Base-by-base conservation (phyloP, 2,329 filamentous ascomycete species). In the Juglanconis oblonga region DNA sequence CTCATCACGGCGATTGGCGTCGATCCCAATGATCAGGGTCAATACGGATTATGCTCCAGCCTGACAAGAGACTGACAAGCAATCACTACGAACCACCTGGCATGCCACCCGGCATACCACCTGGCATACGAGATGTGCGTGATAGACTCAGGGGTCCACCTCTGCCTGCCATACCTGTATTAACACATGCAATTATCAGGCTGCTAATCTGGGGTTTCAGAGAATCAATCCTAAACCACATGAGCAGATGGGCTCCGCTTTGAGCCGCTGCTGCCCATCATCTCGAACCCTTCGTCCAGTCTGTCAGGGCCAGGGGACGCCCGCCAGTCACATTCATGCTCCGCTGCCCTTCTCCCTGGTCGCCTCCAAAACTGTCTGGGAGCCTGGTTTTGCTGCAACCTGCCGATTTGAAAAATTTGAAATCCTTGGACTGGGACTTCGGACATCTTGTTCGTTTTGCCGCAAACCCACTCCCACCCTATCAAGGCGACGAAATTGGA, bases 171-270 rank as follows among this genome's bases (percentile, higher is more conserved):
- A 24, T 24, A 24, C 17, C 17, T 24, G 17, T 24, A 24, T 24
- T 24, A 24, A 10, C 31, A 42, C 38, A 54, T 55, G 36, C 52
- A 55, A 55, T 32, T 47, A 52, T 52, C 31, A 52, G 47, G 35
- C 24, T 29, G n/a, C 36, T 55, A 51, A 32, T 24, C n/a, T 29
- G 52, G 33, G 7, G 11, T 38, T 54, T 51, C 36, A 38, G 7
- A 33, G 32, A 29, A 57, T 57, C 55, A 52, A 57, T 57, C 48
- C 55, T 48, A 57, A 57, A 57, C 55, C 42, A 57, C 36, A 29
- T 17, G 42, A 4, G 42, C 42, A 57, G 31, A 29, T 17, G 42
- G 9, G 42, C 42, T 45, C 42, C 42, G 17, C 42, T 24, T 45
- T 45, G 44, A 45, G 44, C 44, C 44, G 14, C 44, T 45, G 54